Conservation (phyloP, 2,329 filamentous ascomycete species). For the Chaetomium strumarium region DNA sequence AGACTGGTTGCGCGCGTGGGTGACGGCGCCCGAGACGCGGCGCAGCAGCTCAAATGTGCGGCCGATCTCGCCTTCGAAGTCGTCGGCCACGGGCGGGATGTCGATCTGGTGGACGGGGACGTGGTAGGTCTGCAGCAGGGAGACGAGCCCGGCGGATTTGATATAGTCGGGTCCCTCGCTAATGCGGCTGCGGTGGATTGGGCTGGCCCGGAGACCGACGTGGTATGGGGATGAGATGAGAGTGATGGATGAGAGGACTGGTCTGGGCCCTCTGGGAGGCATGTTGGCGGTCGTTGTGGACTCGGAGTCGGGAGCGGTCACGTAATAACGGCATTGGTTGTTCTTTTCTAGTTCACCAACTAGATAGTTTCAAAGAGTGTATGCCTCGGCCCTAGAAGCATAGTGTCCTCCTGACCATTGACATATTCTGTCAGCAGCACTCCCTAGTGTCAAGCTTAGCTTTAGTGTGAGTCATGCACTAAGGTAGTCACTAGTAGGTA, state of each 20-base stretch:
- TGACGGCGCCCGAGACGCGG: constrained; percentile 31
- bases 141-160: constrained; percentile 27
- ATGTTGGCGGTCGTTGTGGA: neutral
- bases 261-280: neutral
- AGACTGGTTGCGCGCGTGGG: constrained; percentile 21
- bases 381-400: no score
- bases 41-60: constrained; percentile 36
- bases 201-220: constrained; percentile 29
- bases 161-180: constrained; percentile 30
- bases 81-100: constrained; percentile 25
- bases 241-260: constrained; percentile 25
- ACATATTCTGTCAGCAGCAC: no score
- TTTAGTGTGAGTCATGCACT: no score
- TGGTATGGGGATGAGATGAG: constrained; percentile 37
- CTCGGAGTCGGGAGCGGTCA: no score
- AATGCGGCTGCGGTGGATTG: constrained; percentile 20
- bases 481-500: no score
- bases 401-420: no score
- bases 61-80: constrained; percentile 36
- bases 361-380: no score
- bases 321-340: no score
- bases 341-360: no score
- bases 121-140: constrained; percentile 24
- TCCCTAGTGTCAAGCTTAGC: no score
- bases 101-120: constrained; percentile 27